Base-by-base conservation (phyloP, 2,329 filamentous ascomycete genomes). In the Aulographum hederae region DNA sequence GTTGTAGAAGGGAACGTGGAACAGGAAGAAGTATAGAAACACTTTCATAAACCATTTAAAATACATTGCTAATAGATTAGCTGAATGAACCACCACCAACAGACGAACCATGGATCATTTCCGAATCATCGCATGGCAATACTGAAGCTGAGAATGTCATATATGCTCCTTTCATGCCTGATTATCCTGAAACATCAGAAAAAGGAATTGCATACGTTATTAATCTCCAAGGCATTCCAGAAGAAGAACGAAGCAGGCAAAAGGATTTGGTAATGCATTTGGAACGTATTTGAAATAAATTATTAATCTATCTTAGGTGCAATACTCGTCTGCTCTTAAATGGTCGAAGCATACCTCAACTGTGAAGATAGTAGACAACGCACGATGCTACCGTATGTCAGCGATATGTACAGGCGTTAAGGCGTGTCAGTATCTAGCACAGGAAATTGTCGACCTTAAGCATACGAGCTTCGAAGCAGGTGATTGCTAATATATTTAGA, bases 171-270 rank as follows among this genome's bases (percentile, higher is more conserved):
- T 25, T 13, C 10, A 25, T 25, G 10, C 21, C 21, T 25, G 21
- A 25, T 25, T 25, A 25, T 25, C 21, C 21, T 25, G 10, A 25
- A 25, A 25, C 21, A 25, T 25, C 21, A 25, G 21, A 25, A 25
- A 25, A 25, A 25, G 21, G 21, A 25, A 25, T 25, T 25, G 21
- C 21, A 10, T 25, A 25, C 13, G 21, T 25, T 25, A 13, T 25
- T 13, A 25, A 25, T 13, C 21, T 25, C 13, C 21, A 25, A 25
- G 21, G 21, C 21, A 25, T 25, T 25, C 21, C 21, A 25, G 21
- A 10, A 10, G 21, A 25, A 13, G 21, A 25, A 10, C 21, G 21
- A 25, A 25, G 13, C 10, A 10, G 21, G 13, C 21, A 25, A 10
- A 25, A 25, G 13, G 21, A 25, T 13, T 25, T 25, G 21, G 21